Conservation (phyloP, 129 eudicot species). For the Gnaphalium uliginosum region DNA sequence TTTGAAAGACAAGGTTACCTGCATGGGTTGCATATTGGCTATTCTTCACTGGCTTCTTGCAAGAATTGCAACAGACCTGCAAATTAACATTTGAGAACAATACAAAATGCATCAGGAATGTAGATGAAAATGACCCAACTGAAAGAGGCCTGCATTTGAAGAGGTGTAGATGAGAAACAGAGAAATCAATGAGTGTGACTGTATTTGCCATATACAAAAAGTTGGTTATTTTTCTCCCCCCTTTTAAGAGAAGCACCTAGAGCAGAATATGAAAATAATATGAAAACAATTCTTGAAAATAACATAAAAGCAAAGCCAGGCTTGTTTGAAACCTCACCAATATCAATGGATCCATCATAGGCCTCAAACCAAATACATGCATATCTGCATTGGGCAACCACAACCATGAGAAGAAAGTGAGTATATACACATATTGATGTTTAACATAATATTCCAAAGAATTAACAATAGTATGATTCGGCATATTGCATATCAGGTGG, state of each 20-base stretch:
- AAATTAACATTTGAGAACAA: conserved; percentile 25
- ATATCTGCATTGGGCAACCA: conserved; percentile 62
- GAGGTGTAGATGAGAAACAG: not conserved
- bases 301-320: conserved; percentile 12
- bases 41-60: conserved; percentile 85
- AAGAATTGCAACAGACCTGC: conserved; percentile 82
- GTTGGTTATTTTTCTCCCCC: not conserved
- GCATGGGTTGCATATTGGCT: conserved; percentile 77
- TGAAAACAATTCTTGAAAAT: conserved; percentile 5
- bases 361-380: conserved; percentile 81
- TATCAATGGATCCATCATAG: conserved; percentile 71
- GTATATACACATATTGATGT: conserved; percentile 17
- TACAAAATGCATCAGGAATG: conserved; percentile 3
- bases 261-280: not conserved
- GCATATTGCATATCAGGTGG: not conserved
- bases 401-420: conserved; percentile 12
- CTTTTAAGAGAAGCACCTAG: not conserved
- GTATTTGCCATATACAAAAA: not conserved
- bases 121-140: not conserved
- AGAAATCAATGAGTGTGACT: not conserved
- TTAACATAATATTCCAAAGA: conserved; percentile 2
- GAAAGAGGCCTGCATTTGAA: not conserved
- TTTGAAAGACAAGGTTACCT: conserved; percentile 44
- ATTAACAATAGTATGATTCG: not conserved
- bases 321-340: conserved; percentile 55